Evolutionary conservation across 2,329 filamentous ascomycete genomes (phyloP), one percentile per base, ranked within the genome.

Genomic region (Septoria petroselini): DNA sequence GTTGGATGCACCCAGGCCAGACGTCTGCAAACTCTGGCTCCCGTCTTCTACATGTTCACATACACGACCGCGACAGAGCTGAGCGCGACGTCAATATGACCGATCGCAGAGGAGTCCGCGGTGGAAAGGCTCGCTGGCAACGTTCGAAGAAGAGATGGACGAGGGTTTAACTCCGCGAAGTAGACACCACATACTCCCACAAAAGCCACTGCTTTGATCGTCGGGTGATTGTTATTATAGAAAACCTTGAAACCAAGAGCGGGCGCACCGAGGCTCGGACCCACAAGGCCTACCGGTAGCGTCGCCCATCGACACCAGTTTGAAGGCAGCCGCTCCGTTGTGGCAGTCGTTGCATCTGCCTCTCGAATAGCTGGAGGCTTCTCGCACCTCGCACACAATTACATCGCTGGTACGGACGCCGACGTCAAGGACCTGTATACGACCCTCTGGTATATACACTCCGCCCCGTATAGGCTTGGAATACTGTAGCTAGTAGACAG

Each of bases 31-130:
- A 27, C 38, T 34, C 42, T 27, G 23, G 17, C 27, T 23, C 38
- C 12, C 39, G 27, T 15, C 18, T 15, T 57, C 25, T 35, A 30
- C 9, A 19, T 15, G 30, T 58, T 7, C 40, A 58, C 27, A 34
- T 52, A 7, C 42, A 57, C 7, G 63, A 66, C 43, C 59, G 61
- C 6, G 38, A 64, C 31, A 61, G 57, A 12, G 46, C 61, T 1
- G 60, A 62, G 27, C 63, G 61, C 3, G 47, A 48, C 3, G 44
- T 23, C 31, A 33, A 19, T 7, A 18, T 45, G 15, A 34, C 35
- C 9, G 52, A 48, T 14, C 15, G 50, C 50, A 11, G 50, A 41
- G 8, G 48, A 55, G n/a, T n/a, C n/a, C n/a, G n/a, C n/a, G n/a
- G n/a, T n/a, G n/a, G n/a, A n/a, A n/a, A n/a, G n/a, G n/a, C n/a